Percentiles rank a stretch among this genome's conserved stretches.
Evolutionary conservation across 805 yeast species (phyloP).

Genomic region (Candida dajiaensis): DNA sequence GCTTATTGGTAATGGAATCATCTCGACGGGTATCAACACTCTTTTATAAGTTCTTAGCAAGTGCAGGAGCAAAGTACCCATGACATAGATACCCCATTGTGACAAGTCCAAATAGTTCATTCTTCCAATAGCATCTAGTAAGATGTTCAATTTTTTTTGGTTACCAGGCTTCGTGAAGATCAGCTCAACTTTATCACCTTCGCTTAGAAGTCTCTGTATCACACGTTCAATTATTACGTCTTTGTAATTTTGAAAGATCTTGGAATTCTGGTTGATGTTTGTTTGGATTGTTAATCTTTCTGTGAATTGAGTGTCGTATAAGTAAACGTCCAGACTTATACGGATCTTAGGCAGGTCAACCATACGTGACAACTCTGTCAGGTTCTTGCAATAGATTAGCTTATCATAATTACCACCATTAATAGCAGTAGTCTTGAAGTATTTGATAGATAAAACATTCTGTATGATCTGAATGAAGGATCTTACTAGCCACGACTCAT

Average conservation of each 20-base stretch:
- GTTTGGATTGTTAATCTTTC: constrained; percentile 44
- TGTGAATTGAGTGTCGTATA: constrained; percentile 53
- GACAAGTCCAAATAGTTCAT: constrained; percentile 55
- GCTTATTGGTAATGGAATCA: constrained; percentile 46
- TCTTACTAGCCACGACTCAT: constrained; percentile 85
- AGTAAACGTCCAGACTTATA: constrained; percentile 69
- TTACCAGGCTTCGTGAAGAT: constrained; percentile 56
- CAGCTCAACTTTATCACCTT: constrained; percentile 34
- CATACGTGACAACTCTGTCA: constrained; percentile 27
- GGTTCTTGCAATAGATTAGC: constrained; percentile 29
- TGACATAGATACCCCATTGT: constrained; percentile 52
- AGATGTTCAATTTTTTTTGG: constrained; percentile 35
- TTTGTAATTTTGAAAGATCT: constrained; percentile 30
- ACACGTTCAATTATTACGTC: constrained; percentile 42
- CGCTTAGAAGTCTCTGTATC: constrained; percentile 40
- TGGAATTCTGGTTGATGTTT: constrained; percentile 25
- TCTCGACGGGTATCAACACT: constrained; percentile 46
- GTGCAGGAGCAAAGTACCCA: constrained; percentile 37
- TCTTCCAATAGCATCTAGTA: constrained; percentile 44
- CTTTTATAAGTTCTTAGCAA: constrained; percentile 45
- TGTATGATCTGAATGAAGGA: constrained; percentile 67
- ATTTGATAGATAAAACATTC: constrained; percentile 51
- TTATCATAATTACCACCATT: constrained; percentile 14
- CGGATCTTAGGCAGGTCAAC: constrained; percentile 75
- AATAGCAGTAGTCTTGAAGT: constrained; percentile 24